A percentile compares a stretch with the other conserved stretches of the same genome.
Conservation (phyloP, 106 monocot genomes). For the Dendrobium chrysotoxum region DNA sequence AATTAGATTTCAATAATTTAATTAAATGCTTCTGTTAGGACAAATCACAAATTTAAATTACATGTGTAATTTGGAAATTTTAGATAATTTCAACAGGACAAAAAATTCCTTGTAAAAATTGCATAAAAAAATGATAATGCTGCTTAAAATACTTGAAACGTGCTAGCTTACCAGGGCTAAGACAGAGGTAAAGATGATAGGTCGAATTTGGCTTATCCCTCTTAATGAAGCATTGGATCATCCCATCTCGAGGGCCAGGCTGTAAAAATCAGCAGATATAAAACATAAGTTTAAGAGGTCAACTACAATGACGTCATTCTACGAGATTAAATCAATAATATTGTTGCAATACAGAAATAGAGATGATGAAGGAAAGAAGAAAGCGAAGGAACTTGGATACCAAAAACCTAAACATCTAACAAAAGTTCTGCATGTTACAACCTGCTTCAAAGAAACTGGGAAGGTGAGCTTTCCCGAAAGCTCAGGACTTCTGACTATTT, state of each 20-base stretch:
- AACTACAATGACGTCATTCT: not conserved
- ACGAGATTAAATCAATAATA: not conserved
- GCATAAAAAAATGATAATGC: not conserved
- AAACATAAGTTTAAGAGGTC: not conserved
- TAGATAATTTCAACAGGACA: no score
- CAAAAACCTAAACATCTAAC: not conserved
- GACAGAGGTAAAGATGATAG: constrained; percentile 65
- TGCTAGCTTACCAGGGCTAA: constrained; percentile 38
- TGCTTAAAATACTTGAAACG: not conserved
- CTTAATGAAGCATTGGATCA: constrained; percentile 70
- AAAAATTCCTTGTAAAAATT: not conserved
- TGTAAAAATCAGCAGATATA: constrained; percentile 2
- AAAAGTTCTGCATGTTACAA: not conserved
- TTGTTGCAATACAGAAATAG: not conserved
- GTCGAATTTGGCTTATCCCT: constrained; percentile 57
- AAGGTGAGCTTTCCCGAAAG: constrained; percentile 36
- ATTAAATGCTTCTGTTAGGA: not conserved
- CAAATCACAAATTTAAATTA: not conserved
- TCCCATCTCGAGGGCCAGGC: constrained; percentile 61
- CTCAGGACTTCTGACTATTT: constrained; percentile 34
- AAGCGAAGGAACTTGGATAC: not conserved
- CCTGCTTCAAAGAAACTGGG: constrained; percentile 40
- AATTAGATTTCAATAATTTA: not conserved
- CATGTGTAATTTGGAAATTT: not conserved
- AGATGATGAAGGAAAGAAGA: not conserved